Conservation (phyloP, 331 rosid species). For the Dryas integrifolia region DNA sequence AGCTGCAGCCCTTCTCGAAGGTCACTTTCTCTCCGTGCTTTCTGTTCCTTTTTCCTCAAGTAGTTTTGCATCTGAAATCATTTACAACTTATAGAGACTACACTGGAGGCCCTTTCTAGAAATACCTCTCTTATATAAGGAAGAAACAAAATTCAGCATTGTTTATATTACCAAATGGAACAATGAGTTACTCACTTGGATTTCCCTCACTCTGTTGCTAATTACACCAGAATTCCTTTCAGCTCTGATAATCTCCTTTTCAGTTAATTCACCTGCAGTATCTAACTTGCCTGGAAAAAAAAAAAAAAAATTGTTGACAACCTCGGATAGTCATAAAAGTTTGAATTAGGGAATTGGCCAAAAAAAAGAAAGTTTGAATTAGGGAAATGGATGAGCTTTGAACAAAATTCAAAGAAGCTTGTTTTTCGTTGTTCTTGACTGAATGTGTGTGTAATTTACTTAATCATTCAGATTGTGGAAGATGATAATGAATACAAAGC, state of each 20-base stretch:
- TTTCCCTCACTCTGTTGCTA: constrained; percentile 87
- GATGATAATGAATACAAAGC: constrained; percentile 13
- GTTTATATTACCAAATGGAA: constrained; percentile 6
- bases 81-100: constrained; percentile 28
- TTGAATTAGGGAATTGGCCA: background rate
- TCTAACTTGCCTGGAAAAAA: constrained; percentile 61
- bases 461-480: background rate
- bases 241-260: constrained; percentile 91
- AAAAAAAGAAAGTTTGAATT: background rate
- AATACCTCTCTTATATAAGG: background rate
- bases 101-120: background rate
- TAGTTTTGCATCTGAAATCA: constrained; percentile 79
- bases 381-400: background rate
- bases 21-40: constrained; percentile 57
- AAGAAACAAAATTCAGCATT: constrained; percentile 26
- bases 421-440: background rate
- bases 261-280: constrained; percentile 56
- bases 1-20: constrained; percentile 80
- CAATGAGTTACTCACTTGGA: constrained; percentile 64
- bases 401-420: background rate
- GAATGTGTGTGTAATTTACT: background rate
- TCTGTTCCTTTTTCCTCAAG: constrained; percentile 70
- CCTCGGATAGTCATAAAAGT: constrained; percentile 16
- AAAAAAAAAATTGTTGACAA: constrained; percentile 8
- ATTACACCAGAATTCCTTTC: constrained; percentile 91